Base-by-base conservation (phyloP, 2,329 filamentous ascomycete genomes). In the Alternaria alternata region DNA sequence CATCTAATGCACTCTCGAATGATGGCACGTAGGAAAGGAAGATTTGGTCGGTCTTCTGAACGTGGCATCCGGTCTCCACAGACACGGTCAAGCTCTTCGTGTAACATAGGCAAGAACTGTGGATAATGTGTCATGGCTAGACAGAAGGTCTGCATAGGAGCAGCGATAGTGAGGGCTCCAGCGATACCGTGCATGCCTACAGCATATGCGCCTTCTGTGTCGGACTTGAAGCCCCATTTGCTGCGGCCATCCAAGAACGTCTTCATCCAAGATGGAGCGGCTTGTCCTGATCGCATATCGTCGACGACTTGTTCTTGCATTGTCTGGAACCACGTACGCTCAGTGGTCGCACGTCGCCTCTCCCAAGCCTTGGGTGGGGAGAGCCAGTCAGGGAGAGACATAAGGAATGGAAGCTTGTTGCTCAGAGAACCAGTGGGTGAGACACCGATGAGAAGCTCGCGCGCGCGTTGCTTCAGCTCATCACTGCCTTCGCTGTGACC, bases 161-260 rank as follows among this genome's bases (percentile, higher is more conserved):
- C 81, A 1, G 81, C 81, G 34, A 82, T 81, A 3, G 81, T 83
- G 7, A 83, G 67, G 22, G 80, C 81, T 34, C 81, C 81, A 14
- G 81, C 81, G 41, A 83, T 82, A 5, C 80, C 81, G 53, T 82
- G 79, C 81, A 83, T 82, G 7, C 81, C 81, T 16, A 83, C 80
- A 51, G 78, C 79, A 61, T 79, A 82, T 2, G 81, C 80, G 7
- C 80, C 81, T 62, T 83, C 81, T 1, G 79, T 61, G n/a, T 81
- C 79, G 30, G 78, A 78, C 16, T 73, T 70, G 66, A 82, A 82
- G 12, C 75, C 78, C 72, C 77, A 81, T 48, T 75, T 75, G 49
- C 66, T 68, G 51, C 76, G 74, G 38, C 75, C 76, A 42, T 81
- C 77, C 2, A 82, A 72, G 64, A 81, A 82, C 5, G 75, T 78